Conservation (phyloP, 2,329 filamentous ascomycete genomes). For the Penicillium sp. region DNA sequence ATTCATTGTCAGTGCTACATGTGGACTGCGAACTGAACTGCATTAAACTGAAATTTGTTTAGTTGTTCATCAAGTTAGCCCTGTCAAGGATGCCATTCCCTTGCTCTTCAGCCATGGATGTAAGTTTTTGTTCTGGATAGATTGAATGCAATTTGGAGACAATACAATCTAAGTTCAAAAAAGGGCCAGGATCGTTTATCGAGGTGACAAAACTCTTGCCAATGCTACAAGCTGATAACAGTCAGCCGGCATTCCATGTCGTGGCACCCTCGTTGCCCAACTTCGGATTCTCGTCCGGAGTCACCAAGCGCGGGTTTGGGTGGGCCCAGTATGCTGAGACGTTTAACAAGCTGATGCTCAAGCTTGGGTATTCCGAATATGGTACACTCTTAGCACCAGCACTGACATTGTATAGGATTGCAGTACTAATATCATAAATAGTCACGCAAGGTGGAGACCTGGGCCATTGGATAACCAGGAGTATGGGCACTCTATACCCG, state of each 20-base stretch:
- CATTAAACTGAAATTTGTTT: not conserved
- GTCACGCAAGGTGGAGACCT: slow-evolving; percentile 67
- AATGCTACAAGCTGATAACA: slow-evolving; percentile 38
- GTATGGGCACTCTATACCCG: slow-evolving; percentile 62
- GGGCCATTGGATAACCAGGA: slow-evolving; percentile 65
- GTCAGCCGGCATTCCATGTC: slow-evolving; percentile 52
- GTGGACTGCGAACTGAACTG: not conserved
- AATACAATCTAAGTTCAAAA: not conserved
- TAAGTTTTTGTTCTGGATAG: slow-evolving; percentile 20
- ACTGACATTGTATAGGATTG: not conserved
- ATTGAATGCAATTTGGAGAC: not conserved
- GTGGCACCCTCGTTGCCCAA: slow-evolving; percentile 57
- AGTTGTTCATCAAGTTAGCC: slow-evolving; percentile 59
- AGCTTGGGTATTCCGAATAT: slow-evolving; percentile 65
- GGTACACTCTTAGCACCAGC: slow-evolving; percentile 28
- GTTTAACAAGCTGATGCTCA: slow-evolving; percentile 67
- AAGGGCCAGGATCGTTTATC: slow-evolving; percentile 65
- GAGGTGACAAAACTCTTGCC: slow-evolving; percentile 52
- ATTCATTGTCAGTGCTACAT: slow-evolving; percentile 54
- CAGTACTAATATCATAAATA: slow-evolving; percentile 1
- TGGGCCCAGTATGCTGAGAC: slow-evolving; percentile 64
- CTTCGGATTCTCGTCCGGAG: slow-evolving; percentile 55
- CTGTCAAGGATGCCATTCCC: slow-evolving; percentile 58
- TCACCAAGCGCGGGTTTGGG: slow-evolving; percentile 51
- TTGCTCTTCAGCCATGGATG: slow-evolving; percentile 69